Evolutionary conservation across 192 early-diverging fungal genomes (phyloP), one percentile per base, ranked within the genome.

Genomic region (Paraglomus occultum): DNA sequence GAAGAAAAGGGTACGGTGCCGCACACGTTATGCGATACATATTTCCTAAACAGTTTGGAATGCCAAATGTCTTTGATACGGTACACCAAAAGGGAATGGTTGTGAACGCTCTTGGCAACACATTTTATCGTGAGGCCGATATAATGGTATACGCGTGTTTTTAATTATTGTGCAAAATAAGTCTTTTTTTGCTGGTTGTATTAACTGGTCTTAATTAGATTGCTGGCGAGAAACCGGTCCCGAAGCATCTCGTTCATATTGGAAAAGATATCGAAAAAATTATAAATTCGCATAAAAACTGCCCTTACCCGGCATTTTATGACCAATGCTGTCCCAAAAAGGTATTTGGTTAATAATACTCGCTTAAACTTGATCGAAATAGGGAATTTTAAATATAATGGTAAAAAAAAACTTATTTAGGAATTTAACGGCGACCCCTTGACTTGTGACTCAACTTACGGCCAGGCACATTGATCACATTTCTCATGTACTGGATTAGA

Each of bases 41-140:
- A 31, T 63, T 63, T 46, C 61, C 61, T 23, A 47, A 23, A 7
- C 61, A 63, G n/a, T 63, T 63, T 63, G 46, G 61, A 4, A 43
- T 63, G 9, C 22, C n/a, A 2, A 63, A 63, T 18, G 61, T 47
- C 10, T 63, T 63, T 44, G 43, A n/a, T 48, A 47, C 11, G 12
- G 14, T 7, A 23, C 43, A 42, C 7, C 6, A 11, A 4, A 15
- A 12, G 11, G 4, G 9, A 46, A 18, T 31, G 4, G 18, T 7
- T 18, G 42, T 63, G 23, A 31, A 39, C 48, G 2, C 14, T 11
- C 6, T 48, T 11, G 45, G 48, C 48, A 17, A 15, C 1, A 7
- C 45, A 2, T 20, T 43, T 14, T 8, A 46, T 22, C 18, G 10
- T 42, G 17, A 63, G n/a, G n/a, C 48, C 17, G 4, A 12, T 31